phyloP scores from a whole-genome alignment of 2,329 filamentous ascomycete genomes.

The Colletotrichum destructivum region DNA sequence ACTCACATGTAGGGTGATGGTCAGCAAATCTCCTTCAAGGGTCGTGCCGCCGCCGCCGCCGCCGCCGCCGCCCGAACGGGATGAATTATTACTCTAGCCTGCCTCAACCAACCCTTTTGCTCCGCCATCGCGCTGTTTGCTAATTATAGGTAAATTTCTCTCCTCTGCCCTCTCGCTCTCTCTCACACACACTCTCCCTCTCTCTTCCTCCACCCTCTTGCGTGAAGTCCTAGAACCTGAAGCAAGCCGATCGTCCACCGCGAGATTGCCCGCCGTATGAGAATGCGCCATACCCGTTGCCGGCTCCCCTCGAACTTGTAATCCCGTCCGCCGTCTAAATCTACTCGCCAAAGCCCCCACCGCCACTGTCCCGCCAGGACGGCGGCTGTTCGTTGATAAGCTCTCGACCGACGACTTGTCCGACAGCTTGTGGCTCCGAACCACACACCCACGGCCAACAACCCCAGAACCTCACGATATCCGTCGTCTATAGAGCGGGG shows the following conservation, averaged over 20 bases:
- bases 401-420: background rate
- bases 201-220: background rate
- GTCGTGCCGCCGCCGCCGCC: constrained; percentile 3
- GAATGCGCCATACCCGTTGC: constrained; percentile 11
- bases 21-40: constrained; percentile 28
- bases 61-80: constrained; percentile 17
- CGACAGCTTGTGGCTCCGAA: background rate
- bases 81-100: constrained; percentile 3
- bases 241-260: background rate
- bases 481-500: too few species aligned
- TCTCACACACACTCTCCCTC: background rate
- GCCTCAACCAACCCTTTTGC: background rate
- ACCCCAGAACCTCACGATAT: background rate
- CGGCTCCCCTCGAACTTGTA: constrained; percentile 1
- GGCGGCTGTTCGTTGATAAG: background rate
- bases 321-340: background rate
- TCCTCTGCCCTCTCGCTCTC: too few species aligned
- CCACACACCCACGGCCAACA: background rate
- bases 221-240: background rate
- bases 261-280: constrained; percentile 1
- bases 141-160: background rate
- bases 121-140: background rate
- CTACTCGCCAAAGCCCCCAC: background rate
- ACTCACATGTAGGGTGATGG: background rate
- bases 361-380: background rate